Base-by-base conservation (phyloP, 306 rosid genomes). In the Glycine latifolia region DNA sequence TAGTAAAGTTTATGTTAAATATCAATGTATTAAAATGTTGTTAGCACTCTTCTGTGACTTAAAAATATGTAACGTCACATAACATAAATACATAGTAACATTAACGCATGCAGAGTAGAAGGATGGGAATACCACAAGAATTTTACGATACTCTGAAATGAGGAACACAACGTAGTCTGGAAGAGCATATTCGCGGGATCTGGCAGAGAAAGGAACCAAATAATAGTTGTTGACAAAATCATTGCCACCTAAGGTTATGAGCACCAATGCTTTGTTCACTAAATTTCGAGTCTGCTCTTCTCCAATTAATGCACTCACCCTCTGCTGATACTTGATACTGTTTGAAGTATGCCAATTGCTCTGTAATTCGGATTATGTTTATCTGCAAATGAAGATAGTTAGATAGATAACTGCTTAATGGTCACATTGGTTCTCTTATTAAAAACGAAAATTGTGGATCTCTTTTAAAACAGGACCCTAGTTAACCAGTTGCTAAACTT, bases 221-320 rank as follows among this genome's bases (percentile, higher is more conserved):
- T 82, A 92, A 80, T 92, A 90, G 84, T 92, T 92, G 92, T 90
- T 92, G 9, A 90, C 97, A 69, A 92, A 92, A 74, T 92, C 97
- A 63, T 92, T 92, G 17, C 97, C 94, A 0, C 97, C 97, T 11
- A 92, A 84, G 2, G 97, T 90, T n/a, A 92, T 89, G 39, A 89
- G 94, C 2, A 85, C 83, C 16, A 92, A 84, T 37, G 93, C 90
- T 31, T 79, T 65, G 35, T 87, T 89, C 15, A 92, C 95, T 17
- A 92, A 90, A 49, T 20, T 20, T 43, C 33, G 8, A 1, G 93
- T 13, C 6, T 82, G 65, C 5, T 84, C 85, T 41, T 79, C 77
- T 66, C 97, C 97, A 9, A 89, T 82, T 2, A 89, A 85, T 0
- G 85, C 88, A 67, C 82, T 83, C 13, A 92, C 88, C 73, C 94